Evolutionary conservation across 495 filamentous ascomycete species (phyloP).

Genomic region (Aspergillus homomorphus): DNA sequence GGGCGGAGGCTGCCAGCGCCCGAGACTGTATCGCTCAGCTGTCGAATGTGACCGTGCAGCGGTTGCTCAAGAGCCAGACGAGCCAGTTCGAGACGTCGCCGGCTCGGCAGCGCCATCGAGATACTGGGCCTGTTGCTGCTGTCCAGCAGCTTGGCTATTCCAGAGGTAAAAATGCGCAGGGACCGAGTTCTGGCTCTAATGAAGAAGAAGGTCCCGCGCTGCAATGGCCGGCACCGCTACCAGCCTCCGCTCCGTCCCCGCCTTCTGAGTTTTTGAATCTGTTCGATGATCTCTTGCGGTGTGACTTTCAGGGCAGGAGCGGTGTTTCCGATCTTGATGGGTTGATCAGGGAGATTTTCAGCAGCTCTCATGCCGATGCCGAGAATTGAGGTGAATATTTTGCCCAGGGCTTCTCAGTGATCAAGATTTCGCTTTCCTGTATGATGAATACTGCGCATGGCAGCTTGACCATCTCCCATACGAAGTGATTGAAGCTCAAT

Average conservation of each 20-base stretch:
- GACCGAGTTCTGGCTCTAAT: neutral
- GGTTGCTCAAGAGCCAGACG: conserved; percentile 30
- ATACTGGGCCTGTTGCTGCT: neutral
- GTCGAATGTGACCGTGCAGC: conserved; percentile 36
- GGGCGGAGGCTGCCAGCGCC: conserved; percentile 41
- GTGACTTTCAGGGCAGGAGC: conserved; percentile 28
- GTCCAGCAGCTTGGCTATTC: neutral
- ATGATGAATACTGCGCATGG: no score
- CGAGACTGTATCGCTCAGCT: conserved; percentile 44
- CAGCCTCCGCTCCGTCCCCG: neutral
- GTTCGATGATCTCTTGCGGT: conserved; percentile 28
- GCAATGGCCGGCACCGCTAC: no score
- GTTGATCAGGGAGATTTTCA: conserved; percentile 36
- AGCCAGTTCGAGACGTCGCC: neutral
- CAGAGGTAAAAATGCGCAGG: neutral
- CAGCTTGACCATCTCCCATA: no score
- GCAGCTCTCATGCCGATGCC: conserved; percentile 1
- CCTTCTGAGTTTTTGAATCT: conserved; percentile 22
- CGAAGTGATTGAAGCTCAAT: no score
- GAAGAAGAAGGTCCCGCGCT: neutral
- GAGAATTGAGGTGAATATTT: neutral
- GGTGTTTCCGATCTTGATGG: conserved; percentile 36
- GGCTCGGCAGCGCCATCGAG: neutral
- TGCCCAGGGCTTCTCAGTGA: no score
- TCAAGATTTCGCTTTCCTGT: no score